These are phyloP conservation scores for Lichenothelia convexa DNA, from an alignment of 495 filamentous ascomycete species.

Conservation along the genomic window DNA sequence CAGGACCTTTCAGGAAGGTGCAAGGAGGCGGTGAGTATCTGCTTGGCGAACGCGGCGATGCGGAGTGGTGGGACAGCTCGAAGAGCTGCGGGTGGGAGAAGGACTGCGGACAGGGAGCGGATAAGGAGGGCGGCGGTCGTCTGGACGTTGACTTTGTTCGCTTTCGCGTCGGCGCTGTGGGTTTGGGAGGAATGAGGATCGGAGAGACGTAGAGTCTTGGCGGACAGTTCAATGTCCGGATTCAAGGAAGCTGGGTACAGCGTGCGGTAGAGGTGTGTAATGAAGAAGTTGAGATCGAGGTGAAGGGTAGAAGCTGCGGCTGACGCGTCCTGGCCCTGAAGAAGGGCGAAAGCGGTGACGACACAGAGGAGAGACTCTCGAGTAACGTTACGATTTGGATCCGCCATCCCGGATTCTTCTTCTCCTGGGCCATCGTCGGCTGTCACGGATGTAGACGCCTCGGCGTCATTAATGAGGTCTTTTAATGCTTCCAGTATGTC, in stretches of 20 bases:
- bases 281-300: conserved; percentile 89
- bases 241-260: conserved; percentile 60
- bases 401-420: conserved; percentile 28
- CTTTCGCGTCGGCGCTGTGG: conserved; percentile 11
- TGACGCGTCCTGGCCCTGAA: conserved; percentile 67
- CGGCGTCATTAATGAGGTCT: conserved; percentile 62
- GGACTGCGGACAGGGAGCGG: conserved; percentile 58
- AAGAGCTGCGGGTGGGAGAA: conserved; percentile 46
- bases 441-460: conserved; percentile 26
- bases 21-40: conserved; percentile 60
- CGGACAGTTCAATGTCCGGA: conserved; percentile 68
- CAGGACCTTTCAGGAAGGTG: conserved; percentile 80
- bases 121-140: conserved; percentile 83
- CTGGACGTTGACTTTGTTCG: conserved; percentile 72
- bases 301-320: conserved; percentile 48
- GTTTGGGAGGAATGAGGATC: conserved; percentile 39
- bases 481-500: conserved; percentile 86
- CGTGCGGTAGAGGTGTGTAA: conserved; percentile 72
- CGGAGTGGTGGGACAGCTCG: conserved; percentile 47
- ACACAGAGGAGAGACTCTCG: conserved; percentile 87
- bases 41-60: conserved; percentile 85
- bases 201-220: conserved; percentile 59
- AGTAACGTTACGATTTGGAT: conserved; percentile 42
- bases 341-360: conserved; percentile 81
- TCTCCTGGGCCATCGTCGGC: conserved; percentile 24